Evolutionary conservation across 176 grass and related monocot species (phyloP).

Genomic region (Phragmites australis): DNA sequence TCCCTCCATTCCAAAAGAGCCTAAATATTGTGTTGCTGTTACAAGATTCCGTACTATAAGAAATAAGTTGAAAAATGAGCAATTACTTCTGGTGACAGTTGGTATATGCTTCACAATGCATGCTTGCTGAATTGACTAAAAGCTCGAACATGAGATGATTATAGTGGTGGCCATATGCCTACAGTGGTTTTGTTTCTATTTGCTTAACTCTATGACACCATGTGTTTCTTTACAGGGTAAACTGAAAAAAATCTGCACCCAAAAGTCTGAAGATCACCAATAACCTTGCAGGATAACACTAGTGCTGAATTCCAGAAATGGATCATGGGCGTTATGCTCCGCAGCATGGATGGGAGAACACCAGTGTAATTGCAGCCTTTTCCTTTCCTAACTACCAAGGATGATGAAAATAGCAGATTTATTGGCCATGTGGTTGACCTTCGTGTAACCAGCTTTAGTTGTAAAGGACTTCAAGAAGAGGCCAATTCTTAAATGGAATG

Average conservation of each 20-base stretch:
- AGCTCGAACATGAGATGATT: conserved; percentile 13
- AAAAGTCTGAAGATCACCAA: conserved; percentile 54
- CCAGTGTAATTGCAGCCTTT: conserved; percentile 99
- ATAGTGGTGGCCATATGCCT: conserved; percentile 14
- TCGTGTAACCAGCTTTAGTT: conserved; percentile 60
- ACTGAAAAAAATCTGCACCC: conserved; percentile 34
- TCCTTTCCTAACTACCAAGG: conserved; percentile 87
- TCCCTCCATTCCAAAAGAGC: not conserved
- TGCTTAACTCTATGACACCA: conserved; percentile 51
- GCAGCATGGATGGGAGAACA: conserved; percentile 88
- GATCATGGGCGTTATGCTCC: conserved; percentile 76
- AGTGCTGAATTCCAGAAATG: conserved; percentile 63
- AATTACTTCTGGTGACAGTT: not conserved
- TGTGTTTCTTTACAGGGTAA: conserved; percentile 88
- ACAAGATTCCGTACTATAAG: not conserved
- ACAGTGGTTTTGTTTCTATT: conserved; percentile 15
- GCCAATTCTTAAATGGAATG: conserved; percentile 89
- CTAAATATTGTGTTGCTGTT: conserved; percentile 1
- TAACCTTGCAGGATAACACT: conserved; percentile 51
- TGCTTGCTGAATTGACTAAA: not conserved
- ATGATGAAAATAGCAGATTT: conserved; percentile 82
- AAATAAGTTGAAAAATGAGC: not conserved
- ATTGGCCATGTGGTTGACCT: conserved; percentile 68
- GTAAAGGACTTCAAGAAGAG: conserved; percentile 65
- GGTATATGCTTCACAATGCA: conserved; percentile 4